Evolutionary conservation across 108 stramenopile genomes (phyloP).

Genomic region (Nitzschia palea): DNA sequence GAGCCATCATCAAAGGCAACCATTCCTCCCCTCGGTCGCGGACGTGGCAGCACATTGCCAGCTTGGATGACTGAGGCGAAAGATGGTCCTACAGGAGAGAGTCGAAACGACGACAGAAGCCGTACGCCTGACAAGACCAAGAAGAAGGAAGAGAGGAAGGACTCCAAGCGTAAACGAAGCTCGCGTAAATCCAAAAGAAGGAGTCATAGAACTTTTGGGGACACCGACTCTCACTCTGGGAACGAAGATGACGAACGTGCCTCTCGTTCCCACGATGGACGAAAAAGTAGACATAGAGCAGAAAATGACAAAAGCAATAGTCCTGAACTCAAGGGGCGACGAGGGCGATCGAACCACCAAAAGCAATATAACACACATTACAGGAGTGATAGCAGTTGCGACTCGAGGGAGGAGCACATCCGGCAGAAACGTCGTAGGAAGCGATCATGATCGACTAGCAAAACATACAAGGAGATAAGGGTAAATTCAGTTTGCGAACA

Average conservation of each 20-base stretch:
- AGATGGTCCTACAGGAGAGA: constrained; percentile 5
- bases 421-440: background rate
- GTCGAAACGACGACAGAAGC: constrained; percentile 12
- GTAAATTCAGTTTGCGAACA: background rate
- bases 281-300: background rate
- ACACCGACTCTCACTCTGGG: too few species aligned
- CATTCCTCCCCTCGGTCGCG: constrained; percentile 22
- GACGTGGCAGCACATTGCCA: constrained; percentile 29
- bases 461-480: background rate
- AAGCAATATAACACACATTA: too few species aligned
- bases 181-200: constrained; percentile 21
- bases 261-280: background rate
- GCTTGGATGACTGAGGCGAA: constrained; percentile 37
- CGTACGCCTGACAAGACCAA: constrained; percentile 10
- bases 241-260: background rate
- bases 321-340: too few species aligned
- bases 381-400: too few species aligned
- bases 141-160: constrained; percentile 17
- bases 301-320: background rate
- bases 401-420: background rate
- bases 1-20: background rate
- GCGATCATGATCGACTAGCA: background rate
- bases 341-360: too few species aligned
- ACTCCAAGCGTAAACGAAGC: constrained; percentile 8
- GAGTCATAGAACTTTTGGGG: background rate